Base-by-base conservation (phyloP, 2,329 filamentous ascomycete genomes). In the Cladophialophora carrionii region DNA sequence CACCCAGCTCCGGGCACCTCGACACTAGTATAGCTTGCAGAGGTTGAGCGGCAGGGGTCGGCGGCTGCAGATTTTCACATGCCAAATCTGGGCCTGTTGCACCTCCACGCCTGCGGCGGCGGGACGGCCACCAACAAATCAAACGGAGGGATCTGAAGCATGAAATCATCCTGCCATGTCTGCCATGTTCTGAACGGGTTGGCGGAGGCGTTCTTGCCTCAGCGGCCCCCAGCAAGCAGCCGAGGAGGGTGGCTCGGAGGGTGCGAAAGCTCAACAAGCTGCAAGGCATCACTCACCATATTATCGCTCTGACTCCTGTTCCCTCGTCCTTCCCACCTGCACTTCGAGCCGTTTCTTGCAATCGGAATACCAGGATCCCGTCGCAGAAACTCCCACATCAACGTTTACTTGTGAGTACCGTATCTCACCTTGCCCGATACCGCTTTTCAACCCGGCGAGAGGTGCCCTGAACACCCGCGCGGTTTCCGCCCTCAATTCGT, bases 151-250 rank as follows among this genome's bases (percentile, higher is more conserved):
- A 54, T 34, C 29, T 32, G 52, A 31, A 22, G 24, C 57, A 60
- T 60, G 48, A 60, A 60, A 51, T 60, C 57, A 60, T 60, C 41
- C 56, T 48, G 37, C 34, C 37, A 41, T 46, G 34, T 29, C 56
- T 48, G 37, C 34, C 37, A 41, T 46, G 34, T 29, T 59, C 57
- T 49, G 57, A 24, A 51, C 17, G 57, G 57, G 57, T 49, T 52
- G 57, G 22, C 37, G 43, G 32, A 52, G 9, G 57, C 26, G 5
- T 57, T 26, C n/a, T 57, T 41, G 55, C 10, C 37, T 46, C 32
- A 22, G 12, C n/a, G 34, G 12, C 54, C 22, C 32, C 32, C 37
- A 37, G 54, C 34, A 20, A 57, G 32, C 37, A 17, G 17, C 37
- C 37, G 37, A 43, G 37, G 37, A n/a, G 37, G 37, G 37, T n/a